Percentiles rank a stretch among this genome's conserved stretches.
These are phyloP conservation scores for Albifimbria verrucaria DNA, from an alignment of 2,329 filamentous ascomycete genomes.

Conservation along the genomic window DNA sequence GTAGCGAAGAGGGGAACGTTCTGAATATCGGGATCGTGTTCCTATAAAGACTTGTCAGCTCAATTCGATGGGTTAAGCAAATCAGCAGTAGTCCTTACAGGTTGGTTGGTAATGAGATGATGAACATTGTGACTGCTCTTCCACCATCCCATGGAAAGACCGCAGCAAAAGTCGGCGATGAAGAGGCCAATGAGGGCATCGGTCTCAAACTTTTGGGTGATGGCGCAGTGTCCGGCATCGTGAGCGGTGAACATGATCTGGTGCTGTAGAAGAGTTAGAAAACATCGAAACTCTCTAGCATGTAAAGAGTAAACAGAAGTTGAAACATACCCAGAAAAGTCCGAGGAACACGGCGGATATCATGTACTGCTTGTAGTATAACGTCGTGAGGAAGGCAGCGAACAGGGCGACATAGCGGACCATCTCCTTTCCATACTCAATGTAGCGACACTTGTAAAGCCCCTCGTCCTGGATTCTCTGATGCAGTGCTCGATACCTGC, in stretches of 20 bases:
- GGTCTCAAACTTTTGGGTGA: slow-evolving; percentile 54
- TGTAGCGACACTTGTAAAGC: slow-evolving; percentile 56
- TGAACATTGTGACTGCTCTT: slow-evolving; percentile 68
- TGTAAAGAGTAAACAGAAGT: neutral
- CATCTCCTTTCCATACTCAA: slow-evolving; percentile 56
- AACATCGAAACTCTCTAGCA: too few species aligned
- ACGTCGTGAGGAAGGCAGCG: slow-evolving; percentile 37
- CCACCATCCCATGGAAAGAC: slow-evolving; percentile 67
- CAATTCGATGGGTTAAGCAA: neutral
- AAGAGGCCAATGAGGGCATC: slow-evolving; percentile 62
- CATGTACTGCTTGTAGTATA: slow-evolving; percentile 52
- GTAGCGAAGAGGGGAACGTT: slow-evolving; percentile 69
- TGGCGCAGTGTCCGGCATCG: slow-evolving; percentile 61
- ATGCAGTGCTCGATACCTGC: slow-evolving; percentile 55
- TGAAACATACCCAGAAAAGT: slow-evolving; percentile 51
- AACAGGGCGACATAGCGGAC: slow-evolving; percentile 54
- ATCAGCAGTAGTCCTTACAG: slow-evolving; percentile 28
- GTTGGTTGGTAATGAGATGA: slow-evolving; percentile 63
- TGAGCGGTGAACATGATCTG: slow-evolving; percentile 68
- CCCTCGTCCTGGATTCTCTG: slow-evolving; percentile 51
- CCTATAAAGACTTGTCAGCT: slow-evolving; percentile 23
- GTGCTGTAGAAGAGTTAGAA: slow-evolving; percentile 39
- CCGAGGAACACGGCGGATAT: slow-evolving; percentile 58
- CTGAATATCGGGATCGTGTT: slow-evolving; percentile 59
- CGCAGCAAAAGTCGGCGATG: slow-evolving; percentile 63